Percentiles rank a stretch among this genome's conserved stretches.
Conservation (phyloP, 768 basidiomycete genomes). For the Trametes meyenii region DNA sequence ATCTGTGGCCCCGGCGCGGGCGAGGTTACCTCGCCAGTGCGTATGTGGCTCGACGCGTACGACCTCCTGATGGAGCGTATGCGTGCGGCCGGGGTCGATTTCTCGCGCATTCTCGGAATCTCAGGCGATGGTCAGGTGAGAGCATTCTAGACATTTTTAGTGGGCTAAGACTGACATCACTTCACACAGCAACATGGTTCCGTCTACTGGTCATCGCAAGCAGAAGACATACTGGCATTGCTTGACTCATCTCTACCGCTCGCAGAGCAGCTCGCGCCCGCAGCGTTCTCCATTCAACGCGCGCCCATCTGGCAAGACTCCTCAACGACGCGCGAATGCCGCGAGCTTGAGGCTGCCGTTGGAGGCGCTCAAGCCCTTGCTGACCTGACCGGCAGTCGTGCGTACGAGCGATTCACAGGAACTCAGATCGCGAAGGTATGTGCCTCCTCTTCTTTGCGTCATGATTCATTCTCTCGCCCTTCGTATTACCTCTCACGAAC, state of each 20-base stretch:
- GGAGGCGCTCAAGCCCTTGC: constrained; percentile 76
- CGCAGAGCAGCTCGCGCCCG: constrained; percentile 58
- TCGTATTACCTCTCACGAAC: constrained; percentile 6
- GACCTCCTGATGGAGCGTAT: constrained; percentile 73
- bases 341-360: constrained; percentile 61
- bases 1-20: constrained; percentile 65
- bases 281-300: constrained; percentile 66
- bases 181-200: constrained; percentile 77
- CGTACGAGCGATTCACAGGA: constrained; percentile 88
- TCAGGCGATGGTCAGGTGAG: constrained; percentile 80
- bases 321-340: constrained; percentile 77
- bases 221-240: constrained; percentile 51
- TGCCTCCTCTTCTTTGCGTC: not conserved
- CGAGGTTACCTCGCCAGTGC: constrained; percentile 79
- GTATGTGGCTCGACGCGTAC: constrained; percentile 85
- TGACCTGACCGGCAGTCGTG: constrained; percentile 77
- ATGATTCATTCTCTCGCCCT: not conserved
- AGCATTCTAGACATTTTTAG: constrained; percentile 13
- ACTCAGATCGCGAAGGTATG: constrained; percentile 78
- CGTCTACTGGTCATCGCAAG: constrained; percentile 74
- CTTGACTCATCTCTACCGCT: constrained; percentile 57
- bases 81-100: constrained; percentile 58
- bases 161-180: not conserved
- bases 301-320: constrained; percentile 94
- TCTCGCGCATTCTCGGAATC: constrained; percentile 60